Evolutionary conservation across 2,329 filamentous ascomycete genomes (phyloP).

Genomic region (Sarocladiaceae sp.): DNA sequence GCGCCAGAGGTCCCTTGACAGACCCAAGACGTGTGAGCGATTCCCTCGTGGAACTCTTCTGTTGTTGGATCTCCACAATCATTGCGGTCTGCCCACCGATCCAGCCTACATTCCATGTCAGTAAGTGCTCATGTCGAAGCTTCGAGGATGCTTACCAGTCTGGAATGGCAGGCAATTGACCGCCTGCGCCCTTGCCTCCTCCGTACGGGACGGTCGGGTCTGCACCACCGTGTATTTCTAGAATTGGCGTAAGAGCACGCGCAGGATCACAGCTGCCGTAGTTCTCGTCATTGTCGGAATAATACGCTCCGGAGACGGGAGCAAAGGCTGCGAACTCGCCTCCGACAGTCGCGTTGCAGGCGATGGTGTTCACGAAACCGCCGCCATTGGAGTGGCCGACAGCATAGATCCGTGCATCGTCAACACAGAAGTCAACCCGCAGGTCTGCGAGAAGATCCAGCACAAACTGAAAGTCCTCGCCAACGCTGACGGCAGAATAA

Average conservation of each 20-base stretch:
- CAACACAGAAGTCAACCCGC: constrained; percentile 33
- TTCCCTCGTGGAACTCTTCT: too few species aligned
- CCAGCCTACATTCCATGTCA: too few species aligned
- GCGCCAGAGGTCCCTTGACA: too few species aligned
- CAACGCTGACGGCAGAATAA: constrained; percentile 16
- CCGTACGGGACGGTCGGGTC: constrained; percentile 36
- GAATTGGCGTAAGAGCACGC: constrained; percentile 29
- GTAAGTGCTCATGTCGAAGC: too few species aligned
- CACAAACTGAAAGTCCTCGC: constrained; percentile 32
- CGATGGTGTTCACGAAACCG: constrained; percentile 39
- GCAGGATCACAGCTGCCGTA: constrained; percentile 33
- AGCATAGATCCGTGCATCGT: constrained; percentile 37
- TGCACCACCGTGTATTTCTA: constrained; percentile 39
- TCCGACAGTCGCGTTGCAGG: constrained; percentile 34
- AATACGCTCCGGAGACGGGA: constrained; percentile 38
- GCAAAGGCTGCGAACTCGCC: constrained; percentile 39
- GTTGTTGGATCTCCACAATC: too few species aligned
- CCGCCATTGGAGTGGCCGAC: constrained; percentile 41
- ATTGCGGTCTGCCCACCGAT: too few species aligned
- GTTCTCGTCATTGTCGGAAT: constrained; percentile 21
- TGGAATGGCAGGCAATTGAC: constrained; percentile 31
- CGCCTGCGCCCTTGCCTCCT: constrained; percentile 37
- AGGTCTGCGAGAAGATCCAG: constrained; percentile 34
- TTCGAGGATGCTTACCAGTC: too few species aligned
- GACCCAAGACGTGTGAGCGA: too few species aligned